Base-by-base conservation (phyloP, 192 early-diverging fungal genomes). In the Geranomyces variabilis region DNA sequence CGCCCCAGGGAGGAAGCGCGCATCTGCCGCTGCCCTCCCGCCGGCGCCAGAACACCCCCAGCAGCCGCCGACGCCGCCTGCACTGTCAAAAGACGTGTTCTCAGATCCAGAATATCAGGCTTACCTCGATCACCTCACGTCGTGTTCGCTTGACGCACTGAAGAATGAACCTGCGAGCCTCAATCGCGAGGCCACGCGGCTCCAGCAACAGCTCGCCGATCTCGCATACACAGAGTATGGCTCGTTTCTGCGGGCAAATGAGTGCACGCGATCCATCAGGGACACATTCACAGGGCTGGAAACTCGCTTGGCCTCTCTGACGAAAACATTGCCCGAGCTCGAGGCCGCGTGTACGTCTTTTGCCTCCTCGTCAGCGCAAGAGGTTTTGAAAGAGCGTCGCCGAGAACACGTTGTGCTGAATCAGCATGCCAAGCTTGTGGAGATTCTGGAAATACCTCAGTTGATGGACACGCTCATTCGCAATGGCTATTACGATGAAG, bases 401-500 rank as follows among this genome's bases (percentile, higher is more conserved):
- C 59, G 67, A 24, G 33, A 64, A 4, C 29, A 29, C 33, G 19
- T 63, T 26, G 56, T 71, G 14, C 63, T 74, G 28, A 55, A 53
- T 45, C 72, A 81, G 45, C 77, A 79, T 30, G 53, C 70, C 49
- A 66, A 84, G 30, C 58, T 94, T 55, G 49, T 91, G 15, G 89
- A 92, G 44, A 75, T 95, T 12, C 68, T 94, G 2, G 91, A 91
- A 67, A 92, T 93, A 21, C 93, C 93, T 3, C 80, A 88, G 33
- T 76, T 95, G 47, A 86, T 94, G 83, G 91, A 95, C 58, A 91
- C 89, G 0, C 90, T 92, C 74, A 88, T 93, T 36, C 80, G 88
- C 55, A 90, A 91, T 62, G 92, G 90, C 0, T 89, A 91, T 63
- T 94, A 94, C 64, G 88, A 90, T 33, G 93, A 95, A 56, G 93